These are phyloP conservation scores for Hygrophoropsis aurantiaca DNA, from an alignment of 768 basidiomycete genomes.

Conservation along the genomic window DNA sequence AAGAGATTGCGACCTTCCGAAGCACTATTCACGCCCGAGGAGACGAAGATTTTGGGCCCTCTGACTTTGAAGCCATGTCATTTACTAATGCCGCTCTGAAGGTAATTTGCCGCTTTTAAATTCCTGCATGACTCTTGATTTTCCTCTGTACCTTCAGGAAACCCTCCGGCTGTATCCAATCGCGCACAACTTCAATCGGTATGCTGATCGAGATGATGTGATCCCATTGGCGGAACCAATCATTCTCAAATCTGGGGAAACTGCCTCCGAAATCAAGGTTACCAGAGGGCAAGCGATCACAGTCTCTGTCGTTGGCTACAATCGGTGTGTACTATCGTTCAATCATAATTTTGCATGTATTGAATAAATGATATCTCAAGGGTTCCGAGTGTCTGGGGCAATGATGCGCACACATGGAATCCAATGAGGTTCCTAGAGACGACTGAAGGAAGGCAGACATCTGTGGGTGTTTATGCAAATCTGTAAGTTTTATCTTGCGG, in stretches of 20 bases:
- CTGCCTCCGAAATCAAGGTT: conserved; percentile 13
- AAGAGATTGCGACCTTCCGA: conserved; percentile 18
- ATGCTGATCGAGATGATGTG: conserved; percentile 27
- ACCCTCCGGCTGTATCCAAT: conserved; percentile 32
- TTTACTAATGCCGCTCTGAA: conserved; percentile 32
- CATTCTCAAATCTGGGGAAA: conserved; percentile 17
- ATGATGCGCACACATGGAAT: conserved; percentile 20
- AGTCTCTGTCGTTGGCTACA: conserved; percentile 20
- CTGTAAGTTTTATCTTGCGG: conserved; percentile 1
- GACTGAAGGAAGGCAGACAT: background rate
- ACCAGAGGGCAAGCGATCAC: conserved; percentile 16
- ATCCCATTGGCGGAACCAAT: conserved; percentile 33
- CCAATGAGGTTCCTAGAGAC: conserved; percentile 15
- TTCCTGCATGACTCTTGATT: too few relatives aligned
- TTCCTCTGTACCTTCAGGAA: conserved; percentile 22
- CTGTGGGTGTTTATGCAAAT: conserved; percentile 10
- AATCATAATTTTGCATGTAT: background rate
- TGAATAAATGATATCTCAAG: background rate
- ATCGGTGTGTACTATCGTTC: conserved; percentile 23
- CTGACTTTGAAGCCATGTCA: conserved; percentile 33
- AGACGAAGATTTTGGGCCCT: conserved; percentile 22
- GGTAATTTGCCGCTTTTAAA: conserved; percentile 13
- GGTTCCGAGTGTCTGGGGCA: conserved; percentile 14
- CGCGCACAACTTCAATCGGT: conserved; percentile 22
- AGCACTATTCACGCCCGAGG: conserved; percentile 18